Evolutionary conservation across 202 grass and related monocot species (phyloP).

Genomic region (Elaeis oleifera): DNA sequence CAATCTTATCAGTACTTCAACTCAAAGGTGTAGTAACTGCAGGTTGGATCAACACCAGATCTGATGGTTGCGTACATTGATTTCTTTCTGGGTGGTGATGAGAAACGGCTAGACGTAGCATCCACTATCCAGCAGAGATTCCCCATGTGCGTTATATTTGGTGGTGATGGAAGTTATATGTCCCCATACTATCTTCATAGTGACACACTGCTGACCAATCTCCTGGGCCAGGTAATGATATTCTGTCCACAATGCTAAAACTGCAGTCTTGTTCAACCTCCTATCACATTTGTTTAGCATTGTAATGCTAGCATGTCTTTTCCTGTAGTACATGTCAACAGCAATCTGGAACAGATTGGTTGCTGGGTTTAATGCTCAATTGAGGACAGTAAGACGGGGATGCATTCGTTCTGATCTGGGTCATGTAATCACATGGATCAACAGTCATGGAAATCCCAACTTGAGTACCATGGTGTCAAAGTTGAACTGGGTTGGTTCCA

Average conservation of each 20-base stretch:
- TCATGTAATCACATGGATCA: constrained; percentile 61
- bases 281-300: not conserved
- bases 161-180: constrained; percentile 98
- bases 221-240: constrained; percentile 72
- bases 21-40: not conserved
- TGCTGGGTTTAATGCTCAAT: constrained; percentile 77
- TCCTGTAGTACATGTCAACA: constrained; percentile 66
- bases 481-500: constrained; percentile 93
- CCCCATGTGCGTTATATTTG: constrained; percentile 94
- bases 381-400: constrained; percentile 63
- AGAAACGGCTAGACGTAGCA: constrained; percentile 73
- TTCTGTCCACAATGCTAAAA: not conserved
- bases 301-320: constrained; percentile 5
- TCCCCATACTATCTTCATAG: constrained; percentile 86
- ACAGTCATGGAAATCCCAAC: constrained; percentile 70
- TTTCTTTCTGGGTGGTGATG: constrained; percentile 98
- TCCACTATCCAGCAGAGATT: constrained; percentile 88
- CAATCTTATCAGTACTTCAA: no score
- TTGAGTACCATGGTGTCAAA: constrained; percentile 73
- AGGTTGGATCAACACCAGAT: constrained; percentile 96
- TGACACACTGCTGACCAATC: constrained; percentile 83
- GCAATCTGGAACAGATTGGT: constrained; percentile 95
- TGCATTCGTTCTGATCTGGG: constrained; percentile 49
- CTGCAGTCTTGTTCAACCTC: constrained; percentile 1
- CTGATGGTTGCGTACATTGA: constrained; percentile 98